Base-by-base conservation (phyloP, 1,284 basidiomycete species). In the Violaceomyces palustris region DNA sequence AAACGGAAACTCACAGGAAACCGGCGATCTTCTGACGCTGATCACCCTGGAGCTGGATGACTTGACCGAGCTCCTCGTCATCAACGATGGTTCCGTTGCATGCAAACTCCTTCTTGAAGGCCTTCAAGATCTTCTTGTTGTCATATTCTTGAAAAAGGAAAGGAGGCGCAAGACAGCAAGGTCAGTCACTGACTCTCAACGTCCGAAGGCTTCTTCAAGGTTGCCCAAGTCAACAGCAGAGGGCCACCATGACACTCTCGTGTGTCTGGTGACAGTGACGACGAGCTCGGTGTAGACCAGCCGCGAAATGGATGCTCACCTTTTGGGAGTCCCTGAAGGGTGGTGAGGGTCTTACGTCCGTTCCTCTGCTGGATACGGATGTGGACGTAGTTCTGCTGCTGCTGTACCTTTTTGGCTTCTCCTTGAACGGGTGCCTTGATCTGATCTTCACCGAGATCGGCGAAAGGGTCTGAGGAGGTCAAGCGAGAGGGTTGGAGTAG, bases 121-220 rank as follows among this genome's bases (percentile, higher is more conserved):
- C 91, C 77, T 98, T 97, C 76, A 98, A 80, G 59, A 99, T 82
- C 79, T 97, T 98, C 84, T 96, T 96, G 56, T 85, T 82, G 77
- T 98, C 91, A 78, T 93, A 98, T 78, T 90, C 90, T 90, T 76
- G n/a, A n/a, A n/a, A n/a, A n/a, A n/a, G n/a, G n/a, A n/a, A n/a
- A n/a, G n/a, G n/a, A n/a, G n/a, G 18, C 10, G 24, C 12, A 12
- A 37, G 21, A 10, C 23, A 24, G 21, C 22, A n/a, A n/a, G n/a
- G n/a, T n/a, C n/a, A n/a, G n/a, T n/a, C n/a, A n/a, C n/a, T n/a
- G n/a, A n/a, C n/a, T n/a, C n/a, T n/a, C n/a, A n/a, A n/a, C n/a
- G n/a, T n/a, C n/a, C n/a, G n/a, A n/a, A n/a, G n/a, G n/a, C n/a
- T n/a, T n/a, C n/a, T n/a, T n/a, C n/a, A n/a, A n/a, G n/a, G n/a